These are phyloP conservation scores for Corynespora cassiicola DNA, from an alignment of 2,329 filamentous ascomycete genomes.

Conservation along the genomic window DNA sequence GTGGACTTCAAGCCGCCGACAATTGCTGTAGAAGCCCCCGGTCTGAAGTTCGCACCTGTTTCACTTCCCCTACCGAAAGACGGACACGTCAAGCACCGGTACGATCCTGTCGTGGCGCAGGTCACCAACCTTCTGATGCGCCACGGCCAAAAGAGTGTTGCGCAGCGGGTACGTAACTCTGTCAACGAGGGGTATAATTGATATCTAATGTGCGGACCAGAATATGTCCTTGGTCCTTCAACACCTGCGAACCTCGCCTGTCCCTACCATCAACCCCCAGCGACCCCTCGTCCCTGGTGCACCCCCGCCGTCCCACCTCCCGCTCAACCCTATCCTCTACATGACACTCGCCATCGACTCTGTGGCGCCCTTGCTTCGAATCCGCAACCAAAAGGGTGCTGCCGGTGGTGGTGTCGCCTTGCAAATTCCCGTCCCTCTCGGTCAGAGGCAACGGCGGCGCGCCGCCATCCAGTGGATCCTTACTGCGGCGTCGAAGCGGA, in stretches of 20 bases:
- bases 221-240: slow-evolving; percentile 86
- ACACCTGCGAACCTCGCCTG: slow-evolving; percentile 80
- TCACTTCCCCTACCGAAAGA: slow-evolving; percentile 68
- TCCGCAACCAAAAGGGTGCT: slow-evolving; percentile 76
- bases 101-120: slow-evolving; percentile 84
- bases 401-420: slow-evolving; percentile 86
- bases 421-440: slow-evolving; percentile 81
- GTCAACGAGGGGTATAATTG: slow-evolving; percentile 1
- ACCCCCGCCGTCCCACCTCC: slow-evolving; percentile 79
- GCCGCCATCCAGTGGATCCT: slow-evolving; percentile 89
- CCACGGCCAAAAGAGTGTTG: slow-evolving; percentile 86
- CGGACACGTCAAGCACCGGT: slow-evolving; percentile 76
- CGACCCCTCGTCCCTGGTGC: slow-evolving; percentile 77
- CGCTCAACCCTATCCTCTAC: slow-evolving; percentile 88
- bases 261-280: slow-evolving; percentile 75
- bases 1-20: slow-evolving; percentile 29
- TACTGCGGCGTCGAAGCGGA: slow-evolving; percentile 79
- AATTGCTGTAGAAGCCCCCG: slow-evolving; percentile 43
- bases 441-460: slow-evolving; percentile 76
- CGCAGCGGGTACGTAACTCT: slow-evolving; percentile 75
- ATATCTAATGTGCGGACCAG: slow-evolving; percentile 53
- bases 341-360: slow-evolving; percentile 91
- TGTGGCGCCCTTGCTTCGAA: slow-evolving; percentile 84
- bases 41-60: slow-evolving; percentile 82
- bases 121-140: slow-evolving; percentile 90